phyloP scores from a whole-genome alignment of 2,329 filamentous ascomycete genomes.

The Furcasterigmium sp. region DNA sequence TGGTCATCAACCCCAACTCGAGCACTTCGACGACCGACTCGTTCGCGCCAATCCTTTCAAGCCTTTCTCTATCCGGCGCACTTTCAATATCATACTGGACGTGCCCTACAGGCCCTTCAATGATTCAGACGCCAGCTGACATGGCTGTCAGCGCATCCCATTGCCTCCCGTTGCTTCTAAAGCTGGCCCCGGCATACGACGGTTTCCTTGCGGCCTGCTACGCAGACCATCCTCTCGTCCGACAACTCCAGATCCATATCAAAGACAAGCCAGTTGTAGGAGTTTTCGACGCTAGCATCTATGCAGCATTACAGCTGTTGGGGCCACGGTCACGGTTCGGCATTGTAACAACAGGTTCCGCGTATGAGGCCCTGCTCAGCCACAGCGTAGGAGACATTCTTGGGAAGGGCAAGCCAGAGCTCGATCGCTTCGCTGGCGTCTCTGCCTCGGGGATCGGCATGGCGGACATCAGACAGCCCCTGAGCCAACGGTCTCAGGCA shows the following conservation, averaged over 20 bases:
- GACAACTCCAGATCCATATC: constrained; percentile 5
- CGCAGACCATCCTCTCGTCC: constrained; percentile 9
- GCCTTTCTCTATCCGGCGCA: constrained; percentile 3
- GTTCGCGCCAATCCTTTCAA: constrained; percentile 7
- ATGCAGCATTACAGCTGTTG: constrained; percentile 6
- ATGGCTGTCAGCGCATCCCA: constrained; percentile 9
- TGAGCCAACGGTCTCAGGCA: neutral
- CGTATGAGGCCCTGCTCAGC: constrained; percentile 7
- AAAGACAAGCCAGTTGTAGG: constrained; percentile 9
- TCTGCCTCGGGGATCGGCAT: constrained; percentile 8
- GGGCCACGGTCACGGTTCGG: constrained; percentile 4
- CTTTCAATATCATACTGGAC: constrained; percentile 8
- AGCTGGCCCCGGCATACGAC: constrained; percentile 6
- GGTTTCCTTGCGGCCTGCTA: constrained; percentile 11
- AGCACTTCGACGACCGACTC: constrained; percentile 6
- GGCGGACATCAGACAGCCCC: neutral
- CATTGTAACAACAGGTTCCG: constrained; percentile 8
- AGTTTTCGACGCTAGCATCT: constrained; percentile 11
- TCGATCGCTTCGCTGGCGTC: constrained; percentile 8
- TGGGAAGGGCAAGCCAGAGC: constrained; percentile 3
- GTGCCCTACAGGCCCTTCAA: constrained; percentile 8
- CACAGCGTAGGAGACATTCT: constrained; percentile 2
- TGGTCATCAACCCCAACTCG: constrained; percentile 12
- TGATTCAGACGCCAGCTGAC: constrained; percentile 9
- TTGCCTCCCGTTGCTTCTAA: constrained; percentile 6